Evolutionary conservation across 225 moss, liverwort and hornwort genomes (phyloP).

Genomic region (Rhytidiadelphus loreus): DNA sequence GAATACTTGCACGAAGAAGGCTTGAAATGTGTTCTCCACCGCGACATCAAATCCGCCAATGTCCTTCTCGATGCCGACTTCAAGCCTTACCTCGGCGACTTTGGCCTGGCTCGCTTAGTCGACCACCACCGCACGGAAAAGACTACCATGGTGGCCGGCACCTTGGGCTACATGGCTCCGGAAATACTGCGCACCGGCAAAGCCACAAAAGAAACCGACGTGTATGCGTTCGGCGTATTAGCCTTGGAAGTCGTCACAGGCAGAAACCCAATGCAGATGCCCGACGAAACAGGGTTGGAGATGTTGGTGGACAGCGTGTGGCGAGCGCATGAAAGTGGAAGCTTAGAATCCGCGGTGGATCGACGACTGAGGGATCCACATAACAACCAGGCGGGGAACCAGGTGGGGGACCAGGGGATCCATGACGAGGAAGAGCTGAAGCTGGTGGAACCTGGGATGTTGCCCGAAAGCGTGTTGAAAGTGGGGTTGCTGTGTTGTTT

Average conservation of each 20-base stretch:
- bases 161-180: neutral
- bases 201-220: neutral
- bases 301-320: neutral
- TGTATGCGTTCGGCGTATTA: neutral
- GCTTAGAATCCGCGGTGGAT: neutral
- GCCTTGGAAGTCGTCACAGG: neutral
- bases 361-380: neutral
- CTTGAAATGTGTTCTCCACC: neutral
- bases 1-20: neutral
- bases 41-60: neutral
- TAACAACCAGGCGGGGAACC: neutral
- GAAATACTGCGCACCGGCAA: neutral
- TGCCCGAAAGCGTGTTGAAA: neutral
- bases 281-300: neutral
- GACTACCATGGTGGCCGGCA: neutral
- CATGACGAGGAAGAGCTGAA: neutral
- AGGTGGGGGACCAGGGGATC: neutral
- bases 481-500: neutral
- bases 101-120: neutral
- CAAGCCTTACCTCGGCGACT: neutral
- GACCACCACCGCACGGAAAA: neutral
- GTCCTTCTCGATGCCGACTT: neutral
- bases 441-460: neutral
- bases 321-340: neutral
- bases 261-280: neutral